Percentiles rank a stretch among this genome's conserved stretches.
Evolutionary conservation across 768 basidiomycete genomes (phyloP).

Genomic region (Coprinopsis marcescibilis): DNA sequence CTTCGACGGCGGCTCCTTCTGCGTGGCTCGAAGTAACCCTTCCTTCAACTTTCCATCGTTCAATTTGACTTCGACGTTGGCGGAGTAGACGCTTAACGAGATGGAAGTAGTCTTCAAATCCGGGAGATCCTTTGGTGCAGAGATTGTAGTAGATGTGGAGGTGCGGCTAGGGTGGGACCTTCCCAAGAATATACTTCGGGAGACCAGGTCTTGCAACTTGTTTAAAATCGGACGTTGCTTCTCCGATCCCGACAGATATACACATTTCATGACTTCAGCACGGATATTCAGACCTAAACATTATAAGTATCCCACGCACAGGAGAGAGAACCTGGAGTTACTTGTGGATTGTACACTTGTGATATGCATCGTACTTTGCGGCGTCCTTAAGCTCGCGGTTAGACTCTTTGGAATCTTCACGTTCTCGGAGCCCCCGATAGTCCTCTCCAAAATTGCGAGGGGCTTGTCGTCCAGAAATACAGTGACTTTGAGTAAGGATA

Average conservation of each 20-base stretch:
- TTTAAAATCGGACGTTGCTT: constrained; percentile 37
- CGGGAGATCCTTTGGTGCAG: constrained; percentile 28
- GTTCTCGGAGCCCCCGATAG: constrained; percentile 42
- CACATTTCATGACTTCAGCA: constrained; percentile 74
- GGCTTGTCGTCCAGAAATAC: constrained; percentile 80
- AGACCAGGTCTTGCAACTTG: constrained; percentile 29
- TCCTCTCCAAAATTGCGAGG: constrained; percentile 62
- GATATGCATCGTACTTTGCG: constrained; percentile 62
- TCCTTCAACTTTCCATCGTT: constrained; percentile 58
- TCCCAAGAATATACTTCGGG: constrained; percentile 30
- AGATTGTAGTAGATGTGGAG: constrained; percentile 24
- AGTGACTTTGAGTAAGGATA: constrained; percentile 64
- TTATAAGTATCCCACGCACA: constrained; percentile 7
- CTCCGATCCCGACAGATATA: constrained; percentile 62
- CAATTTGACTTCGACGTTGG: constrained; percentile 59
- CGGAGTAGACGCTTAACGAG: constrained; percentile 58
- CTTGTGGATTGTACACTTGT: constrained; percentile 55
- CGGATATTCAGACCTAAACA: constrained; percentile 64
- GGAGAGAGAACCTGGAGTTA: constrained; percentile 21
- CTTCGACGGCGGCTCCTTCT: constrained; percentile 82
- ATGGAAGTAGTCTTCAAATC: constrained; percentile 48
- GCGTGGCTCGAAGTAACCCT: constrained; percentile 86
- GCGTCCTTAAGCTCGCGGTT: constrained; percentile 47
- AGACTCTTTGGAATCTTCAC: constrained; percentile 53
- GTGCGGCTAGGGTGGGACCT: constrained; percentile 25